Evolutionary conservation across 1,139 yeast genomes (phyloP).

Genomic region (Candida freyschussii): DNA sequence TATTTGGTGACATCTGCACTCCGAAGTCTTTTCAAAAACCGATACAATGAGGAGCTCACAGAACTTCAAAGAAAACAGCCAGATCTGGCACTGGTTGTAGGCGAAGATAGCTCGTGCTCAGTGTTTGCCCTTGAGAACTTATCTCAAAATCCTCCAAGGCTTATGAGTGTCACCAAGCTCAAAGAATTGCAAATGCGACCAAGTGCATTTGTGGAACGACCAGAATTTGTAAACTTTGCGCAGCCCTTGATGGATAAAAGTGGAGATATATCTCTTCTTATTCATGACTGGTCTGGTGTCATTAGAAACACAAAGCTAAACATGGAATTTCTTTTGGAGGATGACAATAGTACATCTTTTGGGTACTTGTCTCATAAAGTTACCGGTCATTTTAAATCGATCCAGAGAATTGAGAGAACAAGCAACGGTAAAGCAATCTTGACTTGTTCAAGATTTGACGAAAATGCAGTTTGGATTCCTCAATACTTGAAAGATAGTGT

Average conservation of each 20-base stretch:
- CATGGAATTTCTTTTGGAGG: constrained; percentile 30
- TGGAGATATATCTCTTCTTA: constrained; percentile 36
- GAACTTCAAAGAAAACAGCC: constrained; percentile 32
- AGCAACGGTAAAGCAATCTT: constrained; percentile 53
- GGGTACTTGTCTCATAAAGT: constrained; percentile 45
- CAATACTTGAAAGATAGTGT: constrained; percentile 27
- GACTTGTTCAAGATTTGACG: constrained; percentile 48
- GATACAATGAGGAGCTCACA: constrained; percentile 20
- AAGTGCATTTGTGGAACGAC: constrained; percentile 28
- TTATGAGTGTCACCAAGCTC: constrained; percentile 27
- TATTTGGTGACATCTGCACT: constrained; percentile 40
- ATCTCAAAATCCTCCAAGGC: constrained; percentile 43
- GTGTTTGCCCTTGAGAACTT: constrained; percentile 50
- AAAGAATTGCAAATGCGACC: constrained; percentile 22
- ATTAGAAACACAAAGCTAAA: constrained; percentile 42
- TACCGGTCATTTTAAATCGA: constrained; percentile 84
- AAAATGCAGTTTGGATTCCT: constrained; percentile 62
- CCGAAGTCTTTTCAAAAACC: constrained; percentile 18
- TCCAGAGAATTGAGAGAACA: constrained; percentile 61
- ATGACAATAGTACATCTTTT: constrained; percentile 12
- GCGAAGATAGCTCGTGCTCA: constrained; percentile 40
- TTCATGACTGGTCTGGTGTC: constrained; percentile 49
- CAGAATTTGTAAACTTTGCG: constrained; percentile 31
- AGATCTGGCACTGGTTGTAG: constrained; percentile 56
- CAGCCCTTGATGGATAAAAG: constrained; percentile 23